Base-by-base conservation (phyloP, 352 stramenopile genomes). In the Phytopythium chamaehyphon region DNA sequence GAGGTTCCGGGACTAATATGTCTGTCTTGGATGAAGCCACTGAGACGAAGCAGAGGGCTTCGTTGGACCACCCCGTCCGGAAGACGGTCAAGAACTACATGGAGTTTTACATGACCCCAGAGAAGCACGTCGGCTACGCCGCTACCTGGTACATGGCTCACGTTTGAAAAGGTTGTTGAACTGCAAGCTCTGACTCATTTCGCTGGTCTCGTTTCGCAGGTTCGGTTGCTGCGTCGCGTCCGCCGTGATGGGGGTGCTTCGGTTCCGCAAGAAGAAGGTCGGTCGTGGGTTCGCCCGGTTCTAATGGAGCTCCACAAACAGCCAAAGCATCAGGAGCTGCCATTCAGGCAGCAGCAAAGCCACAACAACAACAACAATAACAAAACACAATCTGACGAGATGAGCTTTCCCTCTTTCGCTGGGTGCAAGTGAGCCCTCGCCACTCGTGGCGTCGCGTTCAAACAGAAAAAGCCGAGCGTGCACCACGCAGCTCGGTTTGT, bases 31-130 rank as follows among this genome's bases (percentile, higher is more conserved):
- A 11, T 28, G n/a, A 26, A 91, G 76, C 68, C 19, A 52, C 64
- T 2, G 69, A 85, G 14, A 59, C 54, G 2, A 58, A 68, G 14
- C 64, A 43, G 16, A 45, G 62, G n/a, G 49, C 77, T 10, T 70
- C 78, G 9, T 54, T 90, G 9, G 54, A 73, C 9, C 70, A 86
- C 24, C 82, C 78, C 4, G 43, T 90, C 19, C 80, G 78, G 57
- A 95, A 95, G 61, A 87, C 66, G 38, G 63, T 90, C 26, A 62
- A 73, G 19, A 90, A 79, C 35, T 95, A 92, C 64, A 55, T 87
- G 51, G 79, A 89, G 45, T 95, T 95, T 55, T 93, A 95, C 80
- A 95, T 95, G 84, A 92, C 84, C 6, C 84, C 84, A 21, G 69
- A 83, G 47, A 95, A 93, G 61, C 84, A 95, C 61, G 82, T 77